phyloP scores from a whole-genome alignment of 1,284 basidiomycete genomes.

The Ustilago vetiveriae region DNA sequence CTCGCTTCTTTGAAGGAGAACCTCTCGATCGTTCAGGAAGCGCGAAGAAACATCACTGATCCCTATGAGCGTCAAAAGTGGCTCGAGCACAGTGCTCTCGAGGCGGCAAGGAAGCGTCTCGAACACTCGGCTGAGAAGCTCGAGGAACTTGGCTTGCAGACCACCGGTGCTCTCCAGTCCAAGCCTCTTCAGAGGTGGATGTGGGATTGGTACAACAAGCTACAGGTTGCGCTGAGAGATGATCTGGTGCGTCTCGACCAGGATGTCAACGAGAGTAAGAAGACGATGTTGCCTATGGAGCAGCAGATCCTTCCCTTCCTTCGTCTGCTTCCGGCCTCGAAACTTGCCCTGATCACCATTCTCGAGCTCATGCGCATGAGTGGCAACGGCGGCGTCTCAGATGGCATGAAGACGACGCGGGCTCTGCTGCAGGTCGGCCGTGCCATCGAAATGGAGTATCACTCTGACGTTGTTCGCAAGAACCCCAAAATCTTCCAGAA shows the following conservation, averaged over 20 bases:
- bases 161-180: constrained; percentile 47
- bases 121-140: constrained; percentile 54
- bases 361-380: constrained; percentile 87
- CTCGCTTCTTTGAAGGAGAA: constrained; percentile 58
- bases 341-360: constrained; percentile 87
- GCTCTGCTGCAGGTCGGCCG: constrained; percentile 84
- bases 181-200: constrained; percentile 64
- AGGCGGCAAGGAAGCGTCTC: constrained; percentile 61
- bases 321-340: constrained; percentile 78
- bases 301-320: constrained; percentile 74
- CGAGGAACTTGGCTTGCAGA: constrained; percentile 55
- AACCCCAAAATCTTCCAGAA: constrained; percentile 54
- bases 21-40: constrained; percentile 57
- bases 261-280: constrained; percentile 2
- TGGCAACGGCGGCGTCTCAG: constrained; percentile 78
- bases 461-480: constrained; percentile 51
- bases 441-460: constrained; percentile 80
- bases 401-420: constrained; percentile 90
- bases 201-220: constrained; percentile 65
- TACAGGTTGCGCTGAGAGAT: constrained; percentile 41
- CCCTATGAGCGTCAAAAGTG: constrained; percentile 64
- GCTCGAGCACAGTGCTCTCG: constrained; percentile 64
- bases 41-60: constrained; percentile 47
- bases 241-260: constrained; percentile 46
- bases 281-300: constrained; percentile 29